These are phyloP conservation scores for Warburgia ugandensis DNA, from an alignment of 164 flowering plant species.

Conservation along the genomic window DNA sequence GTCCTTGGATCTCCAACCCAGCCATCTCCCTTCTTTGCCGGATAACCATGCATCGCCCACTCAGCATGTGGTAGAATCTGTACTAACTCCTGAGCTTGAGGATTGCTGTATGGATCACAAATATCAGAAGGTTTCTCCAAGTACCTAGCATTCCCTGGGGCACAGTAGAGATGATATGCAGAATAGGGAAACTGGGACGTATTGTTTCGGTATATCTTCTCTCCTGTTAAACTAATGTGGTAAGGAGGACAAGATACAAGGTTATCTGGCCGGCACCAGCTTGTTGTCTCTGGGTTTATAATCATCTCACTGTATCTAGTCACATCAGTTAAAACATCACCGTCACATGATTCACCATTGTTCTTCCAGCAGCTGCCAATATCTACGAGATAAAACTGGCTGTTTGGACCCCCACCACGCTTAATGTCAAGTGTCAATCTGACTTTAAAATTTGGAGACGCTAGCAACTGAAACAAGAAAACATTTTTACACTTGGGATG, in stretches of 20 bases:
- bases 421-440: constrained; percentile 36
- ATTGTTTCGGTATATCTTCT: constrained; percentile 29
- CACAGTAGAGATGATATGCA: constrained; percentile 49
- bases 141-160: constrained; percentile 39
- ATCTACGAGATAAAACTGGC: constrained; percentile 54
- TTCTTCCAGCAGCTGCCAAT: constrained; percentile 67
- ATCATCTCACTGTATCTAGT: constrained; percentile 62
- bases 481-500: not conserved
- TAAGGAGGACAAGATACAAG: constrained; percentile 40
- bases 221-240: constrained; percentile 25
- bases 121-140: constrained; percentile 33
- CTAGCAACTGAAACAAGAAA: constrained; percentile 32
- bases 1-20: constrained; percentile 51
- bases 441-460: constrained; percentile 47
- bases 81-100: constrained; percentile 45
- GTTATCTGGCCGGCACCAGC: constrained; percentile 35
- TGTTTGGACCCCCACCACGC: constrained; percentile 45
- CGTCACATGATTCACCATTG: constrained; percentile 44
- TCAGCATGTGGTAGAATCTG: constrained; percentile 52
- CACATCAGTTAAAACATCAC: constrained; percentile 42
- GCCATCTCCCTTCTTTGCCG: constrained; percentile 41
- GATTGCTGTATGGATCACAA: constrained; percentile 55
- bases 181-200: constrained; percentile 36
- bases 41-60: constrained; percentile 47
- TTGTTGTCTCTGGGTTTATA: constrained; percentile 35